A percentile compares a stretch with the other conserved stretches of the same genome.
Conservation (phyloP, 1,284 basidiomycete species). For the Ganoderma lucidum region DNA sequence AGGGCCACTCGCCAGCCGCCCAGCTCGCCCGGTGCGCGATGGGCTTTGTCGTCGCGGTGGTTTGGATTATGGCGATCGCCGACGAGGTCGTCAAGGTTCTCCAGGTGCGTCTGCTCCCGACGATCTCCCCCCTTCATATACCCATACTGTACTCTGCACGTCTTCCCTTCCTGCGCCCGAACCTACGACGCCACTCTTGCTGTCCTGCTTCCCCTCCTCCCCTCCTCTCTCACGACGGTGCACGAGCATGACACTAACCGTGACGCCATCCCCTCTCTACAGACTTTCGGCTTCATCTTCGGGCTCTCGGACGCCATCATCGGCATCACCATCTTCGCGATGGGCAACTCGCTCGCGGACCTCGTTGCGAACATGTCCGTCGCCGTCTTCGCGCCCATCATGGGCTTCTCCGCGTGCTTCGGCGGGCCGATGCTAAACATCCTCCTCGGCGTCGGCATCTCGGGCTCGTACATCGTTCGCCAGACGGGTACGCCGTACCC, state of each 20-base stretch:
- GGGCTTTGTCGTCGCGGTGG: slow-evolving; percentile 88
- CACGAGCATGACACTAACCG: slow-evolving; percentile 1
- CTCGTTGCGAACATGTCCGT: slow-evolving; percentile 97
- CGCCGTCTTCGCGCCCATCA: slow-evolving; percentile 85
- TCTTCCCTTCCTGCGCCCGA: background rate
- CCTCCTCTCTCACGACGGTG: background rate
- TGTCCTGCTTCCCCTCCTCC: slow-evolving; percentile 1
- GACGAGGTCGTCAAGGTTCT: slow-evolving; percentile 93
- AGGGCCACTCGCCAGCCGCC: slow-evolving; percentile 65
- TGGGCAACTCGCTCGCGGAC: slow-evolving; percentile 96
- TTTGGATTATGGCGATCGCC: slow-evolving; percentile 97
- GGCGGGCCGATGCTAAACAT: slow-evolving; percentile 98
- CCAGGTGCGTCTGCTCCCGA: slow-evolving; percentile 57
- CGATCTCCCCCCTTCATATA: background rate
- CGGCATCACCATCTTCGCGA: slow-evolving; percentile 94
- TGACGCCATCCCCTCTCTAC: slow-evolving; percentile 5
- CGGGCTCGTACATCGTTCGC: slow-evolving; percentile 77
- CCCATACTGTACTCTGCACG: background rate
- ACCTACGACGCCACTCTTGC: background rate
- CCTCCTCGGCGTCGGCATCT: slow-evolving; percentile 87
- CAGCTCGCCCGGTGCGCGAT: slow-evolving; percentile 84
- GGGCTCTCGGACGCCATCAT: slow-evolving; percentile 98
- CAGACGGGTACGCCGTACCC: slow-evolving; percentile 67
- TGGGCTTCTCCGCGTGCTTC: slow-evolving; percentile 95
- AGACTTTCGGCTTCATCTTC: slow-evolving; percentile 93